Base-by-base conservation (phyloP, 225 moss, liverwort and hornwort genomes). In the Pleurozium schreberi region DNA sequence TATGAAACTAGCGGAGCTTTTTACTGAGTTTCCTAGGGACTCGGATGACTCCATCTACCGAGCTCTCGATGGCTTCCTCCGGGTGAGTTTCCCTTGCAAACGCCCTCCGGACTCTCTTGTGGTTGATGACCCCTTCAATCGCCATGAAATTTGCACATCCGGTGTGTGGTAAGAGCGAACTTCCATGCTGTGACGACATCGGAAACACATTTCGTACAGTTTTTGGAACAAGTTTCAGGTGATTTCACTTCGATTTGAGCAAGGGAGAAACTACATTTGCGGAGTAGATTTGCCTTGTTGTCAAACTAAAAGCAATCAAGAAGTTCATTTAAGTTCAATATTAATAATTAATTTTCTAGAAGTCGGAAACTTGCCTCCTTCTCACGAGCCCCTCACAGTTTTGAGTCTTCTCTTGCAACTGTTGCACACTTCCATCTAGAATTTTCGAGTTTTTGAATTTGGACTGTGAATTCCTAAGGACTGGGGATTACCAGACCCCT, bases 21-120 rank as follows among this genome's bases (percentile, higher is more conserved):
- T 96, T 33, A 92, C 95, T 1, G 98, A 96, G 50, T 98, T 96
- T 75, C 95, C 96, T 17, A 91, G 97, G 45, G 97, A 95, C 25
- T 93, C 95, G 11, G 98, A 98, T 43, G 98, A 98, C 80, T 92
- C 95, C 47, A 90, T 98, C 58, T 98, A 98, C 89, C 95, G 96
- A 89, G 91, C 98, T 40, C 94, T 98, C 58, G 98, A 98, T 85
- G 95, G 93, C 84, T 97, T 93, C 78, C 94, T 98, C 50, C 95
- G 93, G 92, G 98, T 97, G 88, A 66, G 85, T 49, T 45, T 43
- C 18, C 31, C 71, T 70, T 76, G 67, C 53, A 76, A 60, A 27
- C 66, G 67, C 71, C 40, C 85, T 34, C 60, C 18, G 50, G 11
- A 75, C 23, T n/a, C 53, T 64, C 64, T 77, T 14, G 16, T 27